A percentile compares a stretch with the other conserved stretches of the same genome.
These are phyloP conservation scores for Yamadazyma nakazawae DNA, from an alignment of 805 yeast species.

Conservation along the genomic window DNA sequence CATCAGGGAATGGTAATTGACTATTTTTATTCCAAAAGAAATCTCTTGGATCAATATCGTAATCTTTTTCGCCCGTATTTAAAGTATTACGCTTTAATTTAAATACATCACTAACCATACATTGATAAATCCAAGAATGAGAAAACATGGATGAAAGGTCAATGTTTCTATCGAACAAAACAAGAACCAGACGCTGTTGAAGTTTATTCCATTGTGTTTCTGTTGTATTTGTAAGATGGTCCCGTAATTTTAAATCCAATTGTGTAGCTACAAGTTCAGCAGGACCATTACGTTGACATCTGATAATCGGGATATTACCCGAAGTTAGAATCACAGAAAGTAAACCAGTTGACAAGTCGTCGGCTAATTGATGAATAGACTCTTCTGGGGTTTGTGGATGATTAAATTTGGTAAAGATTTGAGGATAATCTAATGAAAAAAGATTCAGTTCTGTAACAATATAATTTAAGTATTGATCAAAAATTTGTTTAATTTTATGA, in stretches of 20 bases:
- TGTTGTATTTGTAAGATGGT: slow-evolving; percentile 72
- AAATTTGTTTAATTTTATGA: slow-evolving; percentile 77
- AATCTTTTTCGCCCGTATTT: slow-evolving; percentile 54
- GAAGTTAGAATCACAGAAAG: slow-evolving; percentile 71
- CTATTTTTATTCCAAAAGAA: slow-evolving; percentile 87
- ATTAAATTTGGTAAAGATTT: slow-evolving; percentile 67
- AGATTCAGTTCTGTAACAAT: slow-evolving; percentile 90
- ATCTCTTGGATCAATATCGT: slow-evolving; percentile 90
- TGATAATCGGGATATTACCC: slow-evolving; percentile 80
- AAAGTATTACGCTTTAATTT: slow-evolving; percentile 79
- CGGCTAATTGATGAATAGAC: slow-evolving; percentile 64
- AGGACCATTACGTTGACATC: slow-evolving; percentile 91
- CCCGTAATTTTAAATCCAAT: slow-evolving; percentile 79
- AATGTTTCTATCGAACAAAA: slow-evolving; percentile 81
- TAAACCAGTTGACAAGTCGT: slow-evolving; percentile 71
- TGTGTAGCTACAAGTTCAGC: slow-evolving; percentile 91
- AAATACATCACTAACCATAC: slow-evolving; percentile 92
- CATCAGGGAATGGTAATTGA: slow-evolving; percentile 93
- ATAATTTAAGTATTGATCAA: slow-evolving; percentile 90
- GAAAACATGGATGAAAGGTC: slow-evolving; percentile 92
- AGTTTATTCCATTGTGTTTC: slow-evolving; percentile 6
- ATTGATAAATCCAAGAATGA: slow-evolving; percentile 97
- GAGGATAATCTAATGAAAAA: slow-evolving; percentile 69
- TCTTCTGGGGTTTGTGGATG: slow-evolving; percentile 72
- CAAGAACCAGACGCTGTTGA: slow-evolving; percentile 66